Evolutionary conservation across 352 stramenopile species (phyloP).

Genomic region (Phytopythium oedochilum): DNA sequence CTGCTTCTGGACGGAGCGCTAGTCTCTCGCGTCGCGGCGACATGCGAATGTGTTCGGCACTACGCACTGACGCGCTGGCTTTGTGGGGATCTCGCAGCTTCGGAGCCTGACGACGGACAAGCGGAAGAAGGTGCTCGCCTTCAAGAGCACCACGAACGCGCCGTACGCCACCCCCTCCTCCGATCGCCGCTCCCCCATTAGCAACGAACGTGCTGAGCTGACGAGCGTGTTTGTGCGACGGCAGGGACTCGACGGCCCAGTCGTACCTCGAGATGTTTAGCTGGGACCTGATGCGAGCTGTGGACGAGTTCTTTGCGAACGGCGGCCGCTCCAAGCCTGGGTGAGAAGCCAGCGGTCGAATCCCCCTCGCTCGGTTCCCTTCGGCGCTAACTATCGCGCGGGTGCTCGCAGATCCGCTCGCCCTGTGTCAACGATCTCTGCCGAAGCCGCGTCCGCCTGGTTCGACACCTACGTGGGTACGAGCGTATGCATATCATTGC

Average conservation of each 20-base stretch:
- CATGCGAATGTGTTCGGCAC: no score
- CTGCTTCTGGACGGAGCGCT: no score
- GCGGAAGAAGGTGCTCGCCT: constrained; percentile 65
- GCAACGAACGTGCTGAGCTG: not conserved
- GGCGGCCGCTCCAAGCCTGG: constrained; percentile 21
- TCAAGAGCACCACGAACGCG: constrained; percentile 74
- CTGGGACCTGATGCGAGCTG: constrained; percentile 72
- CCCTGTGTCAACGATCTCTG: constrained; percentile 25
- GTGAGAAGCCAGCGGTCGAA: constrained; percentile 4
- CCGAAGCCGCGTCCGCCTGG: constrained; percentile 46
- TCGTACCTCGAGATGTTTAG: constrained; percentile 78
- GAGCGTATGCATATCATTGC: no score
- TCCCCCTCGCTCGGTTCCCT: not conserved
- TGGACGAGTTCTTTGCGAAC: constrained; percentile 77
- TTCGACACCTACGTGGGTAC: constrained; percentile 65
- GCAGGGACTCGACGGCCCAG: constrained; percentile 58
- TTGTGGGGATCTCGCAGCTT: constrained; percentile 14
- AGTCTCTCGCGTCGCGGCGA: no score
- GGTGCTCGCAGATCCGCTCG: constrained; percentile 11
- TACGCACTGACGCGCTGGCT: no score
- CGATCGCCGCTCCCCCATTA: not conserved
- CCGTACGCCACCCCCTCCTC: constrained; percentile 24
- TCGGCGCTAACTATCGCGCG: not conserved
- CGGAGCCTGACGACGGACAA: constrained; percentile 52
- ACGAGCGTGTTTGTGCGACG: not conserved